Base-by-base conservation (phyloP, 352 stramenopile genomes). In the Halophytophthora polymorphica region DNA sequence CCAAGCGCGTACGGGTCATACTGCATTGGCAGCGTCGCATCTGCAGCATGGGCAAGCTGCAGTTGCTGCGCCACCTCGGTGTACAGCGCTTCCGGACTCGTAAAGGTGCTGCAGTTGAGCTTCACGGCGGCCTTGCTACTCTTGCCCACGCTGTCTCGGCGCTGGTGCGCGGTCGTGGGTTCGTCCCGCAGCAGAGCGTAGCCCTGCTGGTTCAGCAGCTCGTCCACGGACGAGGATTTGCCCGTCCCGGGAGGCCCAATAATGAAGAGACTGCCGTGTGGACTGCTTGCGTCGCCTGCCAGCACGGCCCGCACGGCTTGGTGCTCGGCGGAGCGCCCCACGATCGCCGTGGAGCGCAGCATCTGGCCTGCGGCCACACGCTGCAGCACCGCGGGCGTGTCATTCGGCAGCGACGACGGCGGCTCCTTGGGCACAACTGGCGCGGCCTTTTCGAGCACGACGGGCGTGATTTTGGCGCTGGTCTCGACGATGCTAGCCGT, bases 21-120 rank as follows among this genome's bases (percentile, higher is more conserved):
- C 2, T 47, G 25, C n/a, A 61, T 56, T 1, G 83, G 64, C 10
- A 67, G 36, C 28, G 55, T 64, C 50, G 56, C 65, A 8, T 17
- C 54, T 13, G 61, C 71, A 6, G 36, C 43, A 3, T 54, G 50
- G 14, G 39, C 48, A n/a, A 64, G 36, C 4, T 56, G 59, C 5
- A 64, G 36, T 6, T 56, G 59, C 5, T 63, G 61, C 35, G 52
- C 62, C 14, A 87, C 65, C 18, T 58, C 61, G 6, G 61, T 42
- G 33, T 77, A 79, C 31, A 90, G 59, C 42, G 58, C 74, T 10
- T 57, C 52, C 0, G 79, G 76, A 23, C 75, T 71, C 12, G 54
- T 58, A 50, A 84, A 90, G 11, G 64, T 83, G 54, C 73, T 86
- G 66, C 79, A 90, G 53, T 90, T 90, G 18, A 90, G 18, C 8